A percentile compares a stretch with the other conserved stretches of the same genome.
Conservation (phyloP, 441 rosid species). For the Erodium trifolium region DNA sequence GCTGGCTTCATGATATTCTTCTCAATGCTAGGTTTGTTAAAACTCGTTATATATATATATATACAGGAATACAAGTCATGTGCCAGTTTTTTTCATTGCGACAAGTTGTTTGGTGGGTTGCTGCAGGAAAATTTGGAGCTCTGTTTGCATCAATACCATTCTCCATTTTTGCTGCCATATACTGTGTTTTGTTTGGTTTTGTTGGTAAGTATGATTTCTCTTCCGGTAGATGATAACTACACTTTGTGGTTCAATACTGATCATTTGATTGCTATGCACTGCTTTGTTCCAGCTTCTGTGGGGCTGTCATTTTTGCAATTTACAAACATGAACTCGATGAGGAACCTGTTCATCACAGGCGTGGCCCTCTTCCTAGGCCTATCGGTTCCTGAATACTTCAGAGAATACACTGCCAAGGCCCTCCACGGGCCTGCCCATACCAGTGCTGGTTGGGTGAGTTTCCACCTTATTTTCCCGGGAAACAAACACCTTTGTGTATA, state of each 20-base stretch:
- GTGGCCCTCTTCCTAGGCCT: slow-evolving; percentile 87
- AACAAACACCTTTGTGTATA: background rate
- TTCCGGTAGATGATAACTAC: background rate
- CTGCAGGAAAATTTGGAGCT: slow-evolving; percentile 90
- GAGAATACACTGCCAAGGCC: slow-evolving; percentile 75
- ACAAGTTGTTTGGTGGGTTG: slow-evolving; percentile 3
- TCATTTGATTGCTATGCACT: slow-evolving; percentile 11
- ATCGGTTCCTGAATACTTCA: slow-evolving; percentile 83
- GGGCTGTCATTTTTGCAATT: slow-evolving; percentile 96
- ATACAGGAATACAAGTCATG: background rate
- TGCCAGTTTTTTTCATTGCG: background rate
- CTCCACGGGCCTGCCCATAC: slow-evolving; percentile 93
- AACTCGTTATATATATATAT: background rate
- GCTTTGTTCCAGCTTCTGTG: slow-evolving; percentile 53
- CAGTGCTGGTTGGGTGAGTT: slow-evolving; percentile 76
- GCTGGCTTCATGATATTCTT: slow-evolving; percentile 99
- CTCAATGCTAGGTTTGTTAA: slow-evolving; percentile 69
- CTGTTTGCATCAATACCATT: slow-evolving; percentile 96
- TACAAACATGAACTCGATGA: slow-evolving; percentile 97
- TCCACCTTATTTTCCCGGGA: background rate
- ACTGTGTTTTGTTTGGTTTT: slow-evolving; percentile 86
- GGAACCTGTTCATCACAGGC: slow-evolving; percentile 85
- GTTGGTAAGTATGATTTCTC: slow-evolving; percentile 48
- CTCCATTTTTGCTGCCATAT: slow-evolving; percentile 83
- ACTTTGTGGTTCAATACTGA: background rate